phyloP scores from a whole-genome alignment of 352 stramenopile species.

The Globisporangium carolinianum region DNA sequence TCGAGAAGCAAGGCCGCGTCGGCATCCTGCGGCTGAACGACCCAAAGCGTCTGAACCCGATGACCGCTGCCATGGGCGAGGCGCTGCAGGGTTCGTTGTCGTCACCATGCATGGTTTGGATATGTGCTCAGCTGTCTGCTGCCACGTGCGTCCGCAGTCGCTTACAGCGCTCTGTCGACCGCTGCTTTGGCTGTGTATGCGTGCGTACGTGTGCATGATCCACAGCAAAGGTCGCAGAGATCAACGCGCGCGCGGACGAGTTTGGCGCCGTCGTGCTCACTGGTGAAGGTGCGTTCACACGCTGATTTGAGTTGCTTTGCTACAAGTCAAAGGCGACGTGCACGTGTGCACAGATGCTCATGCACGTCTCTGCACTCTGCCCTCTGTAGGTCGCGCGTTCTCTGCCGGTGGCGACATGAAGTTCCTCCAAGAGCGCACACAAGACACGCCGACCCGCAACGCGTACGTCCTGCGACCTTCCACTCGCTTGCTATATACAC shows the following conservation, averaged over 20 bases:
- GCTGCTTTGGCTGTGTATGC: neutral
- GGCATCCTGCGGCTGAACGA: slow-evolving; percentile 66
- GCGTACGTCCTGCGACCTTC: slow-evolving; percentile 16
- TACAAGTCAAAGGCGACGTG: too few relatives aligned
- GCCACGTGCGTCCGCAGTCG: too few relatives aligned
- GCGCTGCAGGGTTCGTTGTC: slow-evolving; percentile 32
- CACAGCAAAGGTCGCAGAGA: slow-evolving; percentile 39
- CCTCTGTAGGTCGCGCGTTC: slow-evolving; percentile 49
- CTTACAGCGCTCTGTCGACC: neutral
- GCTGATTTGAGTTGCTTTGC: too few relatives aligned
- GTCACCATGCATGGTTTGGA: neutral
- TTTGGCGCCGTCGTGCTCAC: slow-evolving; percentile 71
- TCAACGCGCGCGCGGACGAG: slow-evolving; percentile 38
- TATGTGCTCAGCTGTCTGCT: neutral
- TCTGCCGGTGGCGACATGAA: slow-evolving; percentile 82
- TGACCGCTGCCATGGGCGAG: slow-evolving; percentile 82
- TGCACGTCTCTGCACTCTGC: neutral
- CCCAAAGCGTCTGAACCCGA: slow-evolving; percentile 78
- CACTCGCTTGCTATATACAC: neutral
- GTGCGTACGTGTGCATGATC: neutral
- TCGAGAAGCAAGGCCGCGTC: slow-evolving; percentile 39
- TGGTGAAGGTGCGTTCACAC: slow-evolving; percentile 31
- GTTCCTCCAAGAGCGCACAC: slow-evolving; percentile 56
- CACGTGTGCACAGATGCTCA: neutral
- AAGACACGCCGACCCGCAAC: slow-evolving; percentile 75